Base-by-base conservation (phyloP, 306 rosid species). In the Notholithocarpus densiflorus region DNA sequence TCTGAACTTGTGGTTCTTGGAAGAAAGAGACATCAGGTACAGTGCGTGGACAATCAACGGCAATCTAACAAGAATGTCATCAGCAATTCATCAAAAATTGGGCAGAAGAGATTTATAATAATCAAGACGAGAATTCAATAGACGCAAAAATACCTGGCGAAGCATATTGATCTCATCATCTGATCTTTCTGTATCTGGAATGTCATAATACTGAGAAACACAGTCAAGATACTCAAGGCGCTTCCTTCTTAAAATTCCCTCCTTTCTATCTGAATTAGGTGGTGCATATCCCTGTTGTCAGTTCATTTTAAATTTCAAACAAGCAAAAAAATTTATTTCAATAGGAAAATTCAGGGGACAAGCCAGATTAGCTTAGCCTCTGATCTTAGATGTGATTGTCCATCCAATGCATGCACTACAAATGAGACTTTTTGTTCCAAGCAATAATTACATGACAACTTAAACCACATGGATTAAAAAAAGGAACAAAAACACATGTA, bases 261-360 rank as follows among this genome's bases (percentile, higher is more conserved):
- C 98, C 97, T 91, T 88, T 90, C 98, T 87, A 87, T 94, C 98
- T 88, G 98, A 94, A 92, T 92, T 94, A 88, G 97, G 89, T 82
- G 98, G 93, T 92, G 98, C 98, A 88, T 92, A 94, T 86, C 98
- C 98, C 98, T 94, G 97, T 94, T 79, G 91, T 82, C 92, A 90
- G 89, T 92, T 87, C 84, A 88, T 92, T 84, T 89, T 87, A 83
- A 92, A 89, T 86, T 90, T 88, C 80, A 87, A 83, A 88, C 84
- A 83, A 76, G 76, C 79, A 76, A 79, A 53, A 81, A 74, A 20
- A 69, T 62, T 37, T 61, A 20, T 29, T 32, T 77, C 65, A 80
- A 68, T 72, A 56, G 66, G 31, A 74, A 73, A 79, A 79, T 51
- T 72, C 34, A 72, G 23, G 72, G 62, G 32, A 15, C 48, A 72